These are phyloP conservation scores for Chaetothyriales sp. DNA, from an alignment of 2,329 filamentous ascomycete genomes.

Conservation along the genomic window DNA sequence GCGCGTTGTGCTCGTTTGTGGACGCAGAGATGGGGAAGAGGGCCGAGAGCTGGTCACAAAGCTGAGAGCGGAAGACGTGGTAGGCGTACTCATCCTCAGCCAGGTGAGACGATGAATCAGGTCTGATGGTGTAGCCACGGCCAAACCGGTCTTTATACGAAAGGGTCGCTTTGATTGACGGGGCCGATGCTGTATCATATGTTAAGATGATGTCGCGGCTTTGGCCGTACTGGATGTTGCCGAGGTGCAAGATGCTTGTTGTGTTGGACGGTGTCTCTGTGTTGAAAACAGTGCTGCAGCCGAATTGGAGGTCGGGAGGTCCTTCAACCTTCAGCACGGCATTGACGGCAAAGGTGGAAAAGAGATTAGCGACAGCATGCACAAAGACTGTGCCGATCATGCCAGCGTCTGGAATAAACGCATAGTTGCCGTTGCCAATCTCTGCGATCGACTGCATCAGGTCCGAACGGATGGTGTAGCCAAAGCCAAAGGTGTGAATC, in stretches of 20 bases:
- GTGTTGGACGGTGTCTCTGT: background rate
- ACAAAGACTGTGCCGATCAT: slow-evolving; percentile 49
- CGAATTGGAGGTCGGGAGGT: background rate
- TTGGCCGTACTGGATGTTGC: slow-evolving; percentile 47
- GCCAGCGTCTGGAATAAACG: slow-evolving; percentile 46
- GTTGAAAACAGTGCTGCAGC: background rate
- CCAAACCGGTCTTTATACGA: slow-evolving; percentile 9
- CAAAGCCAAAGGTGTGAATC: slow-evolving; percentile 41
- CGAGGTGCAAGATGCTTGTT: slow-evolving; percentile 17
- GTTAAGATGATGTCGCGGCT: slow-evolving; percentile 38
- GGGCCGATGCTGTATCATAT: background rate
- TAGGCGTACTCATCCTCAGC: slow-evolving; percentile 26
- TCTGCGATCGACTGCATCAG: slow-evolving; percentile 47
- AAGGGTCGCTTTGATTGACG: slow-evolving; percentile 9
- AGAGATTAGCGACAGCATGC: slow-evolving; percentile 46
- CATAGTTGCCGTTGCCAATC: slow-evolving; percentile 41
- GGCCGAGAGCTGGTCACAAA: slow-evolving; percentile 37
- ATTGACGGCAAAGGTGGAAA: slow-evolving; percentile 40
- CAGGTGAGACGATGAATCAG: background rate
- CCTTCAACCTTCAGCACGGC: slow-evolving; percentile 30
- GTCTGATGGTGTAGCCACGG: background rate
- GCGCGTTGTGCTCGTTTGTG: background rate
- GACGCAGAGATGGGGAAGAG: slow-evolving; percentile 23
- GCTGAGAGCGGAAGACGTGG: slow-evolving; percentile 36
- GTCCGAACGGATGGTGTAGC: slow-evolving; percentile 35